phyloP scores from a whole-genome alignment of 2,329 filamentous ascomycete species.

The Ascochyta fabae region DNA sequence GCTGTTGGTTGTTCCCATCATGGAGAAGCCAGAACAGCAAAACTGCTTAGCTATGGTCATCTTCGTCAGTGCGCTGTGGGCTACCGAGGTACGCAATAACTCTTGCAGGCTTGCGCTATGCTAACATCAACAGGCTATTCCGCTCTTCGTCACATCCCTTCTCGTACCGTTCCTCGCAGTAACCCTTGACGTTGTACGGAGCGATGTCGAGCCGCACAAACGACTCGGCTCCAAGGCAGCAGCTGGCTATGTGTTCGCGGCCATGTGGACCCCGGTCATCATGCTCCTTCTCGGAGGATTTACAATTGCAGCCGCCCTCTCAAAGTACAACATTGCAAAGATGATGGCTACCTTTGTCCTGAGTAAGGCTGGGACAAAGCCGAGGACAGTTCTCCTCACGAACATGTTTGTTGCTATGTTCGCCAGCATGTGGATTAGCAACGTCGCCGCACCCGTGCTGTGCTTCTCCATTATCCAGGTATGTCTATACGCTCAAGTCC shows the following conservation, averaged over 20 bases:
- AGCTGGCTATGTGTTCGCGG: constrained; percentile 82
- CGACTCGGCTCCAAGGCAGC: constrained; percentile 82
- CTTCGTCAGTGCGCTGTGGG: constrained; percentile 94
- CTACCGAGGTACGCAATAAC: constrained; percentile 73
- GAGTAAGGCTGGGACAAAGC: constrained; percentile 92
- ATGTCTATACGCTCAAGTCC: constrained; percentile 28
- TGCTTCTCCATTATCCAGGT: constrained; percentile 98
- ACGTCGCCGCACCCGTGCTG: constrained; percentile 93
- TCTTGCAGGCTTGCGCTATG: neutral
- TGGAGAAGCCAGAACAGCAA: constrained; percentile 88
- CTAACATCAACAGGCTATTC: constrained; percentile 73
- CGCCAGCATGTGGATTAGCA: constrained; percentile 98
- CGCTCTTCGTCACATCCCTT: constrained; percentile 93
- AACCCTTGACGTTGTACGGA: constrained; percentile 80
- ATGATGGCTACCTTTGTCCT: constrained; percentile 95
- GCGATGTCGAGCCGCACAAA: constrained; percentile 71
- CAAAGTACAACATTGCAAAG: constrained; percentile 97
- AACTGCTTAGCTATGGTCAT: constrained; percentile 94
- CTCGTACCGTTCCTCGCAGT: constrained; percentile 94
- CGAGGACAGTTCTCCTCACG: constrained; percentile 86
- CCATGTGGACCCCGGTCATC: constrained; percentile 99
- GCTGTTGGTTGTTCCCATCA: constrained; percentile 78
- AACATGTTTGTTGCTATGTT: constrained; percentile 99
- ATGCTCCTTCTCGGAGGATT: constrained; percentile 97
- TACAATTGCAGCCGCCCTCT: constrained; percentile 90